Percentiles rank a stretch among this genome's conserved stretches.
Conservation (phyloP, 352 stramenopile genomes). For the Phytopythium delawarense region DNA sequence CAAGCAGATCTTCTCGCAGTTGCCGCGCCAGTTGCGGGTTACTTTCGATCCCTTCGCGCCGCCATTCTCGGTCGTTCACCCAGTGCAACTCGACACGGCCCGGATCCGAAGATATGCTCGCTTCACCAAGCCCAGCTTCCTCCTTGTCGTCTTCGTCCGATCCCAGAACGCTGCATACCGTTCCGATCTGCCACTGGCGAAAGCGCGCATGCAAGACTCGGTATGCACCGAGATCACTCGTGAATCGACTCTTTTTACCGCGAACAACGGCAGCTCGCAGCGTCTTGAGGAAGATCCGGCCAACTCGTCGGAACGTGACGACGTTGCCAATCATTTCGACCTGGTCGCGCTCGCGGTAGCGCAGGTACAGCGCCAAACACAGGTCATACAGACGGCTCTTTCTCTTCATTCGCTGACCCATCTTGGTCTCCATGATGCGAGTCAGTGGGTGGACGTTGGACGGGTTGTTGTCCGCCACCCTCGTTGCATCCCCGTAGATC, state of each 20-base stretch:
- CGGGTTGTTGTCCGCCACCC: not conserved
- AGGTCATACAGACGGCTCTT: conserved; percentile 60
- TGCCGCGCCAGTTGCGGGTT: conserved; percentile 26
- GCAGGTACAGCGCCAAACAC: conserved; percentile 48
- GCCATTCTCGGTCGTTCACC: conserved; percentile 45
- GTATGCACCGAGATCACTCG: conserved; percentile 45
- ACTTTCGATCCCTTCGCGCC: conserved; percentile 32
- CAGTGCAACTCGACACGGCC: conserved; percentile 31
- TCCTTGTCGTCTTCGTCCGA: conserved; percentile 10
- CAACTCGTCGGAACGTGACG: conserved; percentile 43
- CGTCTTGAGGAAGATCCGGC: conserved; percentile 25
- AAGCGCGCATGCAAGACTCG: conserved; percentile 35
- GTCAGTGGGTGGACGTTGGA: conserved; percentile 21
- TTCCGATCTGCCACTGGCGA: conserved; percentile 34
- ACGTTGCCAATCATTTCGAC: conserved; percentile 51
- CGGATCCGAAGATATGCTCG: not conserved
- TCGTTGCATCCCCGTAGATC: not conserved
- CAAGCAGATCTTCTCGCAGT: conserved; percentile 33
- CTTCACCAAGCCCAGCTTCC: conserved; percentile 11
- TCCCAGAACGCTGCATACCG: conserved; percentile 23
- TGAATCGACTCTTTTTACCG: conserved; percentile 45
- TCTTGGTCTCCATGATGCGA: conserved; percentile 57
- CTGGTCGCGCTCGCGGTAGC: conserved; percentile 50
- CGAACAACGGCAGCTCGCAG: conserved; percentile 19
- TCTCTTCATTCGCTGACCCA: conserved; percentile 49